A percentile compares a stretch with the other conserved stretches of the same genome.
Conservation (phyloP, 179 eudicot species). For the Pouteria campechiana region DNA sequence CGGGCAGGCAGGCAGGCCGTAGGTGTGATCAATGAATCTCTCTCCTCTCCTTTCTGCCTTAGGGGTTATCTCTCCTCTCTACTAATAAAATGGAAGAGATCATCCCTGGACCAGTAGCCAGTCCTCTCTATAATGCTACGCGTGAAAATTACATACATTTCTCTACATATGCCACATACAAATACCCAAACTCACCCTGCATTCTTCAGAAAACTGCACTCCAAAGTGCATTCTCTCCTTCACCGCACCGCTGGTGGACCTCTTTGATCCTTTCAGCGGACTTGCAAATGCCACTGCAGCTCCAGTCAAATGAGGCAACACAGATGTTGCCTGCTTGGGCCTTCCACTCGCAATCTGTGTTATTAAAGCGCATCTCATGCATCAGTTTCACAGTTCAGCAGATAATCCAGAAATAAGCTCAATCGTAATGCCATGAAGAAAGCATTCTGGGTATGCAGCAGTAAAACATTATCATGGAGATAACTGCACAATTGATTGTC, state of each 20-base stretch:
- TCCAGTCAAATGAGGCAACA: conserved; percentile 92
- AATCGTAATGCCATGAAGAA: too few species aligned
- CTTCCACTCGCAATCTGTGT: conserved; percentile 89
- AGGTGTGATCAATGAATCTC: too few species aligned
- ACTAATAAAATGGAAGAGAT: conserved; percentile 18
- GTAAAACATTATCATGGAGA: too few species aligned
- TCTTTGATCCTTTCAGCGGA: conserved; percentile 75
- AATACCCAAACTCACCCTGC: background rate
- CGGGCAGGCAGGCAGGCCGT: too few species aligned
- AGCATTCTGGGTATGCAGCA: too few species aligned
- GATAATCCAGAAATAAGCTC: too few species aligned
- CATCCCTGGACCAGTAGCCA: conserved; percentile 2
- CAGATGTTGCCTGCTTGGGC: conserved; percentile 88
- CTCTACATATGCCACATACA: background rate
- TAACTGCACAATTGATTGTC: too few species aligned
- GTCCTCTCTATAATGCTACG: conserved; percentile 7
- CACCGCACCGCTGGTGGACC: conserved; percentile 80
- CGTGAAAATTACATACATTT: conserved; percentile 7
- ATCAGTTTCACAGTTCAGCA: conserved; percentile 1
- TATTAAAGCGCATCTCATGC: background rate
- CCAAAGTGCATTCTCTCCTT: conserved; percentile 66
- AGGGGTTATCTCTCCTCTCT: conserved; percentile 10
- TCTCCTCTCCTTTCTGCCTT: conserved; percentile 5
- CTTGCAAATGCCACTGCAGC: conserved; percentile 75
- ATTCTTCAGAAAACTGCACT: conserved; percentile 40